Evolutionary conservation across 2,329 filamentous ascomycete species (phyloP).

Genomic region (Magnaporthales sp.): DNA sequence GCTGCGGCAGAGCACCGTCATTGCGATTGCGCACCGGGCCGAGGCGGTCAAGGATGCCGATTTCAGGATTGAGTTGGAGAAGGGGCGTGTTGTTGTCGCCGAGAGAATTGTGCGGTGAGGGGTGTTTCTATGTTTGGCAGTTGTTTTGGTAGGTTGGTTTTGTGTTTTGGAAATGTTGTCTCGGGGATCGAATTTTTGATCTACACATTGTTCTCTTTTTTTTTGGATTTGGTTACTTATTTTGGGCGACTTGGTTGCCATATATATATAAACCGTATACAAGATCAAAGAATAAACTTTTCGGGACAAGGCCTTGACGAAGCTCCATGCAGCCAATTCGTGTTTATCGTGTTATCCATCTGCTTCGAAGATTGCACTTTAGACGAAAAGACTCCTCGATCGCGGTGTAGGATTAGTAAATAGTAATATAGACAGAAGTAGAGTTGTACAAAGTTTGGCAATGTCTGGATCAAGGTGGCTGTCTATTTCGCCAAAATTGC

Average conservation of each 20-base stretch:
- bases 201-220: not conserved
- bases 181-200: not conserved
- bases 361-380: not conserved
- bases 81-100: conserved; percentile 39
- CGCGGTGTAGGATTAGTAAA: too few relatives aligned
- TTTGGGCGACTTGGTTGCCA: not conserved
- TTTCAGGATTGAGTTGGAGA: conserved; percentile 44
- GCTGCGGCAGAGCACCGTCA: conserved; percentile 47
- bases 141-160: not conserved
- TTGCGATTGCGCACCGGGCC: conserved; percentile 57
- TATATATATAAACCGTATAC: not conserved
- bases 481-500: too few relatives aligned
- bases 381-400: not conserved
- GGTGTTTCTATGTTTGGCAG: not conserved
- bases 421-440: too few relatives aligned
- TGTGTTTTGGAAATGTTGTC: not conserved
- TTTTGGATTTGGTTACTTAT: not conserved
- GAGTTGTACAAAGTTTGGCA: too few relatives aligned
- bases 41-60: conserved; percentile 53
- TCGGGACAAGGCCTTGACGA: not conserved
- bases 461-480: too few relatives aligned
- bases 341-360: too few relatives aligned
- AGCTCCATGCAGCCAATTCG: too few relatives aligned
- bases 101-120: conserved; percentile 13
- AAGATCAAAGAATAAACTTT: not conserved